Percentiles rank a stretch among this genome's conserved stretches.
These are phyloP conservation scores for Ceratobasidium papillatum DNA, from an alignment of 1,284 basidiomycete species.

Conservation along the genomic window DNA sequence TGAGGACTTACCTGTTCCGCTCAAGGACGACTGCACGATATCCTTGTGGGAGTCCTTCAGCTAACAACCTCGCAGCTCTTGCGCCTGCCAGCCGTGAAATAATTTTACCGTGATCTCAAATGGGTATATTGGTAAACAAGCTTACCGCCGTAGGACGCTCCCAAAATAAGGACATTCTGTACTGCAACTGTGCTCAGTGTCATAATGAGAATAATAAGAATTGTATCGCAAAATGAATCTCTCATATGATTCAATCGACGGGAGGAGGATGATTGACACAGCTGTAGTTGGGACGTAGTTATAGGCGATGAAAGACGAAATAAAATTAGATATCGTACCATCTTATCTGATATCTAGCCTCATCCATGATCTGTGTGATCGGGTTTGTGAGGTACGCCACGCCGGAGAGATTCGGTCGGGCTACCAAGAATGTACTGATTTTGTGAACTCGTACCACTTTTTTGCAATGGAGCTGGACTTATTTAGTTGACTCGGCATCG, in stretches of 20 bases:
- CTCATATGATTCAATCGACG: too few species aligned
- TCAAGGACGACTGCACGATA: constrained; percentile 78
- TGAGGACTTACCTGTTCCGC: constrained; percentile 64
- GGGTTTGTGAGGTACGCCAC: background rate
- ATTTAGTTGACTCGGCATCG: too few species aligned
- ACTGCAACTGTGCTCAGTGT: background rate
- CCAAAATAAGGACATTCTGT: constrained; percentile 9
- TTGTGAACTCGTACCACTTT: background rate
- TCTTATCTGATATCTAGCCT: constrained; percentile 7
- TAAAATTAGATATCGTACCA: background rate
- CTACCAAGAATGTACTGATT: background rate
- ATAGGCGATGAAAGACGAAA: background rate
- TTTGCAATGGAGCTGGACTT: too few species aligned
- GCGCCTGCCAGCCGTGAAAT: constrained; percentile 51
- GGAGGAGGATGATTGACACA: too few species aligned
- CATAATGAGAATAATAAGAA: background rate
- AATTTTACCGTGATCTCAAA: background rate
- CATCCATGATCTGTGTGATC: background rate
- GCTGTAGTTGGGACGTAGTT: background rate
- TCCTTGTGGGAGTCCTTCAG: constrained; percentile 62
- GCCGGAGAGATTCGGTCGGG: background rate
- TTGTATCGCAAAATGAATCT: too few species aligned
- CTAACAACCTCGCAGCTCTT: constrained; percentile 67
- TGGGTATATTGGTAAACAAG: background rate
- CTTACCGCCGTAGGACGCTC: constrained; percentile 27